Percentiles rank a stretch among this genome's conserved stretches.
Evolutionary conservation across 805 yeast species (phyloP).

Genomic region (Metschnikowia kunwiensis): DNA sequence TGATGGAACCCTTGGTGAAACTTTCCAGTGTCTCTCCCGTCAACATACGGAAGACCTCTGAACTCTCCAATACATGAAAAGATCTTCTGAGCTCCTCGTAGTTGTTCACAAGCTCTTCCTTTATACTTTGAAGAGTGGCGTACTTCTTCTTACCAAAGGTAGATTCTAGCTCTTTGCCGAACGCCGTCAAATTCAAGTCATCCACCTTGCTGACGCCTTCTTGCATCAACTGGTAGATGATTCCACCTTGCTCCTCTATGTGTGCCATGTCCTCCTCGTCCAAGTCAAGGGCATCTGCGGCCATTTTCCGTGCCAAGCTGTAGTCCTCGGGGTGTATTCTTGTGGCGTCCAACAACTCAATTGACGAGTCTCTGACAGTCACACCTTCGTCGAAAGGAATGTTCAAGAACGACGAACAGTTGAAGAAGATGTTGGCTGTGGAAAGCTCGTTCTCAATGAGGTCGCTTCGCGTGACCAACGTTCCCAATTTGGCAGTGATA

Average conservation of each 20-base stretch:
- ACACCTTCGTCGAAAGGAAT: slow-evolving; percentile 67
- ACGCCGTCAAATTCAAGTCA: slow-evolving; percentile 84
- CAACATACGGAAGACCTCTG: slow-evolving; percentile 80
- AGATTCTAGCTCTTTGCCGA: slow-evolving; percentile 81
- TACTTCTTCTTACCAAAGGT: slow-evolving; percentile 70
- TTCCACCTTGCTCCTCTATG: slow-evolving; percentile 76
- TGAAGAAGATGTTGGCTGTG: slow-evolving; percentile 79
- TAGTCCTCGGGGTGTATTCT: slow-evolving; percentile 98
- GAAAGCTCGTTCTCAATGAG: slow-evolving; percentile 77
- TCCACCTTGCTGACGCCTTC: slow-evolving; percentile 75
- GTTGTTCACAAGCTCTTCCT: slow-evolving; percentile 82
- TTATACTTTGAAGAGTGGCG: slow-evolving; percentile 77
- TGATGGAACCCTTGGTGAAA: slow-evolving; percentile 63
- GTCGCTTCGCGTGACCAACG: slow-evolving; percentile 67
- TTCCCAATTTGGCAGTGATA: slow-evolving; percentile 61
- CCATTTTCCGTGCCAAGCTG: slow-evolving; percentile 93
- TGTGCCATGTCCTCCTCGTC: slow-evolving; percentile 91
- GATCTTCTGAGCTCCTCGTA: slow-evolving; percentile 81
- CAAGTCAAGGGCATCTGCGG: slow-evolving; percentile 93
- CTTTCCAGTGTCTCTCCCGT: slow-evolving; percentile 81
- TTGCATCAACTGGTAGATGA: slow-evolving; percentile 66
- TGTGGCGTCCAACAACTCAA: slow-evolving; percentile 87
- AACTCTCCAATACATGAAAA: slow-evolving; percentile 59
- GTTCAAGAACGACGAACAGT: slow-evolving; percentile 85
- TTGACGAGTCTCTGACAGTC: slow-evolving; percentile 52